Evolutionary conservation across 139 green algal species (phyloP), one percentile per base, ranked within the genome.

Genomic region (Chlorella ohadii): DNA sequence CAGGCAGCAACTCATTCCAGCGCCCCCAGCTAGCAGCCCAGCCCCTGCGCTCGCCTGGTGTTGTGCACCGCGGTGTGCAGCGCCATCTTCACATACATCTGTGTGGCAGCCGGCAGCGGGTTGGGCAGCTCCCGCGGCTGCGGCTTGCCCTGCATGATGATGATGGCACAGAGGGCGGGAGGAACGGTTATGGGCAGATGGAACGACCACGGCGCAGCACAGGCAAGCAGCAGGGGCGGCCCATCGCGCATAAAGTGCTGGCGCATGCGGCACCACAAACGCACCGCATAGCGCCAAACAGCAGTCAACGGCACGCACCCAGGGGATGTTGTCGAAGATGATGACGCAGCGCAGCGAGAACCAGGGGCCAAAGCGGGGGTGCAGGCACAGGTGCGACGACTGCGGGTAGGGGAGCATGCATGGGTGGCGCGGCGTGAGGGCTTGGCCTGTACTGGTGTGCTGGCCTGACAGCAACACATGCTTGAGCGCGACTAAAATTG

Each of bases 351-450:
- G 81, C 84, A 93, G 51, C 13, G 72, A 73, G 71, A 92, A 90
- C 89, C 90, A 93, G 64, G 89, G 80, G 4, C 90, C 89, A 85
- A 81, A 93, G 59, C 85, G 86, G 3, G 86, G 90, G 76, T 93
- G 90, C 75, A 93, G 55, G 72, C 72, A 92, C 15, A 93, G 86
- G 68, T 93, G 76, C 20, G 64, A 88, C 33, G 28, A 56, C 70
- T 77, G 70, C 41, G 61, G 38, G 7, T 55, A n/a, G 39, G 41
- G 23, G 25, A 38, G 11, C 16, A 34, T 5, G 59, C 4, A 34
- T 7, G 16, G 68, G 59, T 9, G 34, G 1, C 22, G 39, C 55
- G 33, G 7, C 39, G 3, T 16, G 1, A 38, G 5, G 71, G 66
- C 33, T 1, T 16, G 38, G 31, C 33, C 33, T 72, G 65, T 15